A percentile compares a stretch with the other conserved stretches of the same genome.
Evolutionary conservation across 2,329 filamentous ascomycete species (phyloP).

Genomic region (Aurifilum marmelostoma): DNA sequence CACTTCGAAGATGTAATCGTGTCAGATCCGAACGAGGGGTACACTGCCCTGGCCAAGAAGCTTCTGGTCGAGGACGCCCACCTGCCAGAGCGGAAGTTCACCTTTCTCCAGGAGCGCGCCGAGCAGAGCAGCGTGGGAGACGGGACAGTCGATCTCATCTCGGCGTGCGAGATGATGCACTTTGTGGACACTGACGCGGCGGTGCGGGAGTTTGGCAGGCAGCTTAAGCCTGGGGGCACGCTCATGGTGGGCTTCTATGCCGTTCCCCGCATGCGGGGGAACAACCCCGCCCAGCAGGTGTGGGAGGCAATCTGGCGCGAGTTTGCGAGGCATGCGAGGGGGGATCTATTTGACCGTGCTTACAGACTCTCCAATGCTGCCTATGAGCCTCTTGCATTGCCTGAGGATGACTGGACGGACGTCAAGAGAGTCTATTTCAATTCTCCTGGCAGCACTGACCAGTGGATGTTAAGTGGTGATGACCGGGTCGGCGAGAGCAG

Average conservation of each 20-base stretch:
- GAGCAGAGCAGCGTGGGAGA: slow-evolving; percentile 33
- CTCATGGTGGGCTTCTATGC: slow-evolving; percentile 33
- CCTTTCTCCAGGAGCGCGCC: slow-evolving; percentile 34
- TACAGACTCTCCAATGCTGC: slow-evolving; percentile 24
- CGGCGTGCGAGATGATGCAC: slow-evolving; percentile 35
- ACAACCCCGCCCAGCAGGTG: slow-evolving; percentile 20
- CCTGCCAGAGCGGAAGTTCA: slow-evolving; percentile 31
- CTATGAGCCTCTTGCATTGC: slow-evolving; percentile 29
- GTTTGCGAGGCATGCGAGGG: slow-evolving; percentile 2
- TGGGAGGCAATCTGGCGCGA: slow-evolving; percentile 26
- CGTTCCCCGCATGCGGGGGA: slow-evolving; percentile 23
- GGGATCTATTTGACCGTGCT: background rate
- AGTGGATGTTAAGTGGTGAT: slow-evolving; percentile 12
- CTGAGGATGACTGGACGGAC: slow-evolving; percentile 25
- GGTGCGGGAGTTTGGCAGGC: slow-evolving; percentile 33
- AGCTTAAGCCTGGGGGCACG: slow-evolving; percentile 33
- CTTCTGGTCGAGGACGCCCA: slow-evolving; percentile 30
- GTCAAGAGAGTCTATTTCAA: slow-evolving; percentile 33
- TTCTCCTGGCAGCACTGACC: slow-evolving; percentile 21
- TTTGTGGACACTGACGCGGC: slow-evolving; percentile 31
- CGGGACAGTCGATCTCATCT: slow-evolving; percentile 32
- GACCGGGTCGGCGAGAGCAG: background rate
- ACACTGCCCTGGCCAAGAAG: slow-evolving; percentile 31
- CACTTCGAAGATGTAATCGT: slow-evolving; percentile 32
- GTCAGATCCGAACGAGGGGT: slow-evolving; percentile 37